These are phyloP conservation scores for Aspergillus sclerotioniger DNA, from an alignment of 495 filamentous ascomycete genomes.

Conservation along the genomic window DNA sequence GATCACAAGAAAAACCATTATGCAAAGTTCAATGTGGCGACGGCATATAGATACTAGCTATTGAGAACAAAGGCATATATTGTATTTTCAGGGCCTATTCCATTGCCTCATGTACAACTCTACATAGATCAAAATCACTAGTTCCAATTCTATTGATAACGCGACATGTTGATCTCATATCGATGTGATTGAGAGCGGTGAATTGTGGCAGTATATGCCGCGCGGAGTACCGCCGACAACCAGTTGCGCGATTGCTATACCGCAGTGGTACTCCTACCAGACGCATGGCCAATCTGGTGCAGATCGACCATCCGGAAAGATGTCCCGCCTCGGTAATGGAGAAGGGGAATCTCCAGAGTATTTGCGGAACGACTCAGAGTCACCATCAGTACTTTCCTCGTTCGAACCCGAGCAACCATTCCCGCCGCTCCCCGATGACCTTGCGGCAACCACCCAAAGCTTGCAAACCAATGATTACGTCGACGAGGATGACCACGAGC, in stretches of 20 bases:
- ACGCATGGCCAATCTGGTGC: neutral
- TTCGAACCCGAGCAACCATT: conserved; percentile 43
- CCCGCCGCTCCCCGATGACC: conserved; percentile 37
- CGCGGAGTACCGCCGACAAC: neutral
- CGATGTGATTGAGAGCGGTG: conserved; percentile 3
- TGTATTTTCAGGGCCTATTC: too few species aligned
- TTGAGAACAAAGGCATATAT: too few species aligned
- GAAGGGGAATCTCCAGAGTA: conserved; percentile 13
- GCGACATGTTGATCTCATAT: neutral
- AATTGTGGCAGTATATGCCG: conserved; percentile 4
- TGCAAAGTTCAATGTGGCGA: too few species aligned
- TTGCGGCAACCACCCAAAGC: conserved; percentile 21
- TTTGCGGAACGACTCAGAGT: conserved; percentile 8
- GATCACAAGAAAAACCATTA: too few species aligned
- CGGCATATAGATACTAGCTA: too few species aligned
- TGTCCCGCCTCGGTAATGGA: conserved; percentile 14
- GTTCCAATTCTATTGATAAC: neutral
- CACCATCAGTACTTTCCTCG: conserved; percentile 7
- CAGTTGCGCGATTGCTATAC: neutral
- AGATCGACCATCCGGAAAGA: neutral
- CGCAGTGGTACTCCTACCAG: neutral
- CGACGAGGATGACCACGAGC: conserved; percentile 29
- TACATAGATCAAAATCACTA: neutral
- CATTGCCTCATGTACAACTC: too few species aligned
- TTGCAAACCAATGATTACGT: conserved; percentile 26